Evolutionary conservation across 805 yeast genomes (phyloP), one percentile per base, ranked within the genome.

Genomic region (Dipodascus geniculatus): DNA sequence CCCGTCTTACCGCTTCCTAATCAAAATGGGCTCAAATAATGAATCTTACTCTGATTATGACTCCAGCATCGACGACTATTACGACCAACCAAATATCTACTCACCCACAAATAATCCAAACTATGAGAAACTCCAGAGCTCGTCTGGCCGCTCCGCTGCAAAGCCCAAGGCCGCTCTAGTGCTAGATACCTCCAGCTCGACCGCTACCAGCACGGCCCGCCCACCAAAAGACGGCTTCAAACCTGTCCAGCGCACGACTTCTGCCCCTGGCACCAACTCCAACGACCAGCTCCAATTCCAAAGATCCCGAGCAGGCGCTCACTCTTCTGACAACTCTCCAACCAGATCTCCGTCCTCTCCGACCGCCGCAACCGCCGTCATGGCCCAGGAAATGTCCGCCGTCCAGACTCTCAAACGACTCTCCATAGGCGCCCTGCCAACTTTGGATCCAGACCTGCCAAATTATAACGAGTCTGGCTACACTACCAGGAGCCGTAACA

Each of bases 371-470:
- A 54, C 61, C 23, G 64, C 70, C 28, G 62, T 70, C 17, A 73
- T 71, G 22, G 71, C 70, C 52, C 74, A 71, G 58, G 76, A 72
- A 58, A 63, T 72, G 64, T 62, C 62, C 53, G 68, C 66, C 49
- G 64, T 72, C 33, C 72, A 72, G 56, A 65, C 70, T 9, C 61
- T 72, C 47, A 71, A 71, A 52, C 67, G 76, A 22, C 65, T 72
- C 16, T 68, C 73, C 4, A 59, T 72, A 3, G 72, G 72, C 48
- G 65, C 71, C 16, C 53, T 67, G 28, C 56, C 67, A 19, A 60
- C 71, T 17, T 58, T 63, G 47, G 76, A 72, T 55, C 75, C 75
- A 1, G 76, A 72, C 54, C 57, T 71, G 24, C 73, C 73, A 1
- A 53, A 51, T 28, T 31, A 53, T 11, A 22, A 51, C 22, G 49